Evolutionary conservation across 1,284 basidiomycete genomes (phyloP).

Genomic region (Apiotrichum porosum): DNA sequence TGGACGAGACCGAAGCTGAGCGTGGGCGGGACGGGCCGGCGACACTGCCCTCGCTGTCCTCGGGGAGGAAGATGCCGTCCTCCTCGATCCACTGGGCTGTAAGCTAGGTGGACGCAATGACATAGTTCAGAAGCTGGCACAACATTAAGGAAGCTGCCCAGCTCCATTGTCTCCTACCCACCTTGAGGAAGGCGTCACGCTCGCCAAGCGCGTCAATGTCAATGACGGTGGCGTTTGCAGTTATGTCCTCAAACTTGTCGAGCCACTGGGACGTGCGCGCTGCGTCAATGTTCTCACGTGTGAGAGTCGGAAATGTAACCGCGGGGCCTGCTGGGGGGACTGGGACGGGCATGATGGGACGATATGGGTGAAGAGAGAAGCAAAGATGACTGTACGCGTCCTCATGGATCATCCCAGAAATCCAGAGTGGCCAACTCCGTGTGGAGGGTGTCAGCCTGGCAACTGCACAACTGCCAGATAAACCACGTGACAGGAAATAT

Average conservation of each 20-base stretch:
- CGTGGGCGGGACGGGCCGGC: no score
- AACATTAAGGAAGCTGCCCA: no score
- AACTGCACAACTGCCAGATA: no score
- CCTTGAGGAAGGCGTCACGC: slow-evolving; percentile 72
- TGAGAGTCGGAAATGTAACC: slow-evolving; percentile 10
- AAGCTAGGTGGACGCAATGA: no score
- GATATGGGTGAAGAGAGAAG: background rate
- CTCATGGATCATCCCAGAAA: no score
- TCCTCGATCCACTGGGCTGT: slow-evolving; percentile 28
- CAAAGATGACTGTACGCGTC: no score
- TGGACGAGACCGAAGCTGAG: no score
- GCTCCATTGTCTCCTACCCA: no score
- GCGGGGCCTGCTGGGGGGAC: background rate
- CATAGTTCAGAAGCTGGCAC: no score
- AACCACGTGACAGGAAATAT: no score
- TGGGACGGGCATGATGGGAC: slow-evolving; percentile 14
- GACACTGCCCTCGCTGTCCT: slow-evolving; percentile 44
- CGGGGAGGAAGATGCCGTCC: slow-evolving; percentile 52
- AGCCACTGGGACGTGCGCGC: slow-evolving; percentile 90
- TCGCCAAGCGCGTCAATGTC: slow-evolving; percentile 75
- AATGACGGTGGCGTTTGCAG: slow-evolving; percentile 74
- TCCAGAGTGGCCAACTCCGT: no score
- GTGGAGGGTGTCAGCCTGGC: no score
- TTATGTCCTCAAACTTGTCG: slow-evolving; percentile 62
- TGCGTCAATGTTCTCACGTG: slow-evolving; percentile 47